These are phyloP conservation scores for Theileria equi DNA, from an alignment of 169 alveolate genomes.

Conservation along the genomic window DNA sequence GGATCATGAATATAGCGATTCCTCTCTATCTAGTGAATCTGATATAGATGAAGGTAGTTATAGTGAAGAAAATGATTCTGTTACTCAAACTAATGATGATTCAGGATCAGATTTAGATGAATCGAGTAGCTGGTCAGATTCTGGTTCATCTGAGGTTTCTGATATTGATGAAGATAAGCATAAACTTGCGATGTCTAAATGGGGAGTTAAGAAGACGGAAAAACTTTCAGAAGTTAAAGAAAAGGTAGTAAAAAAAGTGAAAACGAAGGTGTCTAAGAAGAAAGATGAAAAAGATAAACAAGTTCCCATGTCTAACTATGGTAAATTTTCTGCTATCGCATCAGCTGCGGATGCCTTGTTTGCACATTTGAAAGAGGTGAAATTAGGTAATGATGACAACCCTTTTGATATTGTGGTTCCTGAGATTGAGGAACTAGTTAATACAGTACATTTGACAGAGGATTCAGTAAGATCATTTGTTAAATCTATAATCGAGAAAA, in stretches of 20 bases:
- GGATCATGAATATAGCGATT: constrained; percentile 64
- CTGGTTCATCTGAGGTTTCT: constrained; percentile 61
- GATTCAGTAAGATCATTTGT: constrained; percentile 77
- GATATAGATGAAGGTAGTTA: constrained; percentile 19
- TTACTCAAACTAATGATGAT: constrained; percentile 1
- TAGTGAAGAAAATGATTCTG: constrained; percentile 31
- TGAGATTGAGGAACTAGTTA: constrained; percentile 67
- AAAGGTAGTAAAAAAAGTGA: constrained; percentile 60
- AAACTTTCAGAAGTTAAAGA: constrained; percentile 38
- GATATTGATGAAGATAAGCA: constrained; percentile 79
- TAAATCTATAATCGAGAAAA: constrained; percentile 80
- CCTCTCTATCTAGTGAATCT: constrained; percentile 20
- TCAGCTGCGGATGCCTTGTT: constrained; percentile 61
- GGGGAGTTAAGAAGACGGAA: constrained; percentile 81
- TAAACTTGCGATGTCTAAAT: constrained; percentile 80
- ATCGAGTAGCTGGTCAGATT: constrained; percentile 82
- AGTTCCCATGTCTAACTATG: constrained; percentile 5
- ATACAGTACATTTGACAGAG: constrained; percentile 72
- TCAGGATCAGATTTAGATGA: constrained; percentile 59
- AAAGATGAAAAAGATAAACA: constrained; percentile 68
- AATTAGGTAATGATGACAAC: constrained; percentile 51
- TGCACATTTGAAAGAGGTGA: constrained; percentile 13
- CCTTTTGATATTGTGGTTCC: constrained; percentile 64
- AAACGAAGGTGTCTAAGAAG: constrained; percentile 67
- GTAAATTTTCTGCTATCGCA: constrained; percentile 24